Base-by-base conservation (phyloP, 345 rosid genomes). In the Anacardium occidentale region DNA sequence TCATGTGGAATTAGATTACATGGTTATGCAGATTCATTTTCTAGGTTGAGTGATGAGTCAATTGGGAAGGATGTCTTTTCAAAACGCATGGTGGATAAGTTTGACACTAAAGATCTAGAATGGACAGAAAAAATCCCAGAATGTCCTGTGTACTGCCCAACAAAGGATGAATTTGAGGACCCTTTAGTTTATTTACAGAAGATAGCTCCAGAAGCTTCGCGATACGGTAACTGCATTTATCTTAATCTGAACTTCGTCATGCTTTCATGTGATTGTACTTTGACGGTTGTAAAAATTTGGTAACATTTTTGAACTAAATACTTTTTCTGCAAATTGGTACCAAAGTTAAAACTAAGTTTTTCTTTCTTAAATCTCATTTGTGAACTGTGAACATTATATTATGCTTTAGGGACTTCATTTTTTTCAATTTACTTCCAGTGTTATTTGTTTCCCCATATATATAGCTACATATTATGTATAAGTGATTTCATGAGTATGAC, bases 151-250 rank as follows among this genome's bases (percentile, higher is more conserved):
- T 96, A 88, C 81, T 60, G 75, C 70, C 99, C 99, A n/a, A 82
- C 97, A 65, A 93, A 84, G 83, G 98, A 89, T 62, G 97, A 96
- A 84, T 93, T 96, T 83, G 94, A 86, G 81, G 99, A 96, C 83
- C 99, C 99, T 72, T 81, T 96, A 83, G 85, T 86, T 72, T 96
- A 87, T 76, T 79, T 96, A 79, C 94, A 91, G 80, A 91, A 86
- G 88, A 91, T 96, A 75, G 93, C 91, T 64, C 95, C 97, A 24
- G 93, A 91, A 76, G 99, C 99, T 80, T 93, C 98, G 34, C 89
- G 78, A 88, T 89, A 88, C 81, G 99, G 99, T 93, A 93, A 67
- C 26, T 51, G 14, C 60, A 21, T 50, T 68, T 18, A 34, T 14
- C 24, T 62, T 62, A 51, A 50, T 34, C 7, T 21, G 48, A 52